phyloP scores from a whole-genome alignment of 140 eudicot genomes.

The Oenanthe javanica region DNA sequence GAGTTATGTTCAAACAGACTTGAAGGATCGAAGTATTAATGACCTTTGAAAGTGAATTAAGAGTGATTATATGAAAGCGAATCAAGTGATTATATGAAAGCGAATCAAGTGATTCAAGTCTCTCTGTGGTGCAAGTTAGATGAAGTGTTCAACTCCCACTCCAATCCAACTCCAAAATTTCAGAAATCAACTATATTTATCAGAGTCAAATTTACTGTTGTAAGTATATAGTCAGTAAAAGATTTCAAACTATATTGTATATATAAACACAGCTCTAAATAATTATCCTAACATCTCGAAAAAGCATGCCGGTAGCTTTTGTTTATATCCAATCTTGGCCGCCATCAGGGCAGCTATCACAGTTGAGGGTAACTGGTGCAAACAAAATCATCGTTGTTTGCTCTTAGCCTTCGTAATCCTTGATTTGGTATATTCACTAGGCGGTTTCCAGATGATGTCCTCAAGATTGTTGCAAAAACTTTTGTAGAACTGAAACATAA shows the following conservation, averaged over 20 bases:
- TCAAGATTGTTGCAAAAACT: conserved; percentile 86
- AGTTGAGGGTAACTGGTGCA: not conserved
- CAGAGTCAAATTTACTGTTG: not conserved
- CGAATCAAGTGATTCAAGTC: too few species aligned
- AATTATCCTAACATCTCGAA: conserved; percentile 1
- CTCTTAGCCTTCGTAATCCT: conserved; percentile 51
- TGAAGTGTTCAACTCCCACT: too few species aligned
- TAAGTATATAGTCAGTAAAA: not conserved
- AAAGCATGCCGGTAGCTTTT: not conserved
- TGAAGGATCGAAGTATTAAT: too few species aligned
- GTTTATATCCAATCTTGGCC: not conserved
- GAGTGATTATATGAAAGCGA: too few species aligned
- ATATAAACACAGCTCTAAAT: not conserved
- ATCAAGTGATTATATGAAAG: too few species aligned
- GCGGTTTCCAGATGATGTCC: conserved; percentile 91
- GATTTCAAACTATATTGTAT: not conserved
- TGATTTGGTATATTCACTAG: conserved; percentile 53
- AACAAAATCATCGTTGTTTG: conserved; percentile 37
- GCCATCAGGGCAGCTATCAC: not conserved
- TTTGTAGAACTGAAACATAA: conserved; percentile 69
- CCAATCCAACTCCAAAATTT: too few species aligned
- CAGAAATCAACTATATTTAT: not conserved
- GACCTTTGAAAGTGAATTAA: too few species aligned
- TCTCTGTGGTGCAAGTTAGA: too few species aligned
- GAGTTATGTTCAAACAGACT: too few species aligned